Evolutionary conservation across 495 filamentous ascomycete species (phyloP).

Genomic region (Penicillium samsonianum): DNA sequence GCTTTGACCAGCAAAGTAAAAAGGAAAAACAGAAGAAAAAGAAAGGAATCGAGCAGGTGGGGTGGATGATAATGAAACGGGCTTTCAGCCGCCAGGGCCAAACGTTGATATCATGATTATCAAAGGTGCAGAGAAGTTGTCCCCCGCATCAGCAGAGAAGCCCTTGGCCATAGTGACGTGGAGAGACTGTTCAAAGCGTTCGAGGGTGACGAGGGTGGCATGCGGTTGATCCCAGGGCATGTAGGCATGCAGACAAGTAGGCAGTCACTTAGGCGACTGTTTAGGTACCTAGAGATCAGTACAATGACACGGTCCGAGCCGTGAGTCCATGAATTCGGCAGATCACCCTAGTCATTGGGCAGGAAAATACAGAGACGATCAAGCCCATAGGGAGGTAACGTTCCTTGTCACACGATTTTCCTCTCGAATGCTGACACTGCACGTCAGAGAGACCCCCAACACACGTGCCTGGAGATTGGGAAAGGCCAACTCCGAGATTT

Average conservation of each 20-base stretch:
- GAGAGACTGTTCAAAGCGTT: slow-evolving; percentile 2
- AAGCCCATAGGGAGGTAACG: slow-evolving; percentile 17
- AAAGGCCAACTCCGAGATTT: not conserved
- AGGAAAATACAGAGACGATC: slow-evolving; percentile 18
- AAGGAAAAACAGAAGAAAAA: slow-evolving; percentile 21
- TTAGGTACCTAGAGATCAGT: not conserved
- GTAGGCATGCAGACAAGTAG: not conserved
- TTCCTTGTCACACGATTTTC: slow-evolving; percentile 21
- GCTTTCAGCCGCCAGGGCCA: slow-evolving; percentile 21
- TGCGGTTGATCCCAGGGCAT: not conserved
- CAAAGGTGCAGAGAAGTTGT: not conserved
- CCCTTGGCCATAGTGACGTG: slow-evolving; percentile 13
- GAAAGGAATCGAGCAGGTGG: slow-evolving; percentile 26
- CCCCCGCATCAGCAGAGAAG: slow-evolving; percentile 7
- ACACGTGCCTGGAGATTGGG: slow-evolving; percentile 18
- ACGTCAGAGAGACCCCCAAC: slow-evolving; percentile 13
- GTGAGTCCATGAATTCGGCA: slow-evolving; percentile 6
- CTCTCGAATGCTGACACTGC: slow-evolving; percentile 10
- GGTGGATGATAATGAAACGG: slow-evolving; percentile 26
- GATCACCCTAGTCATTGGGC: slow-evolving; percentile 16
- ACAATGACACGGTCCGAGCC: slow-evolving; percentile 30
- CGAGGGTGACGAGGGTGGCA: not conserved
- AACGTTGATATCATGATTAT: slow-evolving; percentile 24
- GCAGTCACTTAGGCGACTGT: not conserved
- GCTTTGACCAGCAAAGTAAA: slow-evolving; percentile 18